Evolutionary conservation across 805 yeast genomes (phyloP).

Genomic region (Wickerhamiella hasegawae): DNA sequence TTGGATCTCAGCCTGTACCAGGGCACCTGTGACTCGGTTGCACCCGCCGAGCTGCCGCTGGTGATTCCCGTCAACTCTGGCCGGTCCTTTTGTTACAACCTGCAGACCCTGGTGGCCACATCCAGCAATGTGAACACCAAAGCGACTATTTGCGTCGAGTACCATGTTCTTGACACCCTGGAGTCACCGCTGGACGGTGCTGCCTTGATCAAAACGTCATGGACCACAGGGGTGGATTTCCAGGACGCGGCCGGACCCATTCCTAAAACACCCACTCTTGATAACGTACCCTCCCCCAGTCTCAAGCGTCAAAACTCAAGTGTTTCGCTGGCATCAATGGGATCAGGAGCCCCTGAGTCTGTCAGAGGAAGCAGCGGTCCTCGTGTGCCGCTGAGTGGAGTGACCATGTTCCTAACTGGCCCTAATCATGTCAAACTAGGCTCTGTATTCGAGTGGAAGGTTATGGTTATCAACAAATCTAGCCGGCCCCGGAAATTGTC

Average conservation of each 20-base stretch:
- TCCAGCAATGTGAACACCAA: conserved; percentile 4
- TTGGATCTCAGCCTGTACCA: conserved; percentile 9
- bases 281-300: conserved; percentile 5
- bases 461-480: conserved; percentile 50
- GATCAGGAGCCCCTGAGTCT: neutral
- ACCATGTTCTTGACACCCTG: conserved; percentile 4
- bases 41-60: conserved; percentile 7
- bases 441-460: conserved; percentile 41
- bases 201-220: conserved; percentile 10
- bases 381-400: conserved; percentile 16
- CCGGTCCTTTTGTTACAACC: conserved; percentile 10
- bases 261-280: conserved; percentile 16
- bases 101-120: conserved; percentile 7
- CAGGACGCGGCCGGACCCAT: conserved; percentile 17
- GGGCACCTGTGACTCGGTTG: conserved; percentile 11
- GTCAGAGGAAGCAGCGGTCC: neutral
- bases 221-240: conserved; percentile 15
- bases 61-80: conserved; percentile 6
- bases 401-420: conserved; percentile 45
- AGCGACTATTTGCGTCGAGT: conserved; percentile 8
- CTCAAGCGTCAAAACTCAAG: neutral
- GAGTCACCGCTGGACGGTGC: neutral
- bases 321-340: neutral
- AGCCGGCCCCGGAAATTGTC: conserved; percentile 35
- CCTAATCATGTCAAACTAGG: conserved; percentile 46